Evolutionary conservation across 352 stramenopile genomes (phyloP).

Genomic region (Plasmopara halstedii): DNA sequence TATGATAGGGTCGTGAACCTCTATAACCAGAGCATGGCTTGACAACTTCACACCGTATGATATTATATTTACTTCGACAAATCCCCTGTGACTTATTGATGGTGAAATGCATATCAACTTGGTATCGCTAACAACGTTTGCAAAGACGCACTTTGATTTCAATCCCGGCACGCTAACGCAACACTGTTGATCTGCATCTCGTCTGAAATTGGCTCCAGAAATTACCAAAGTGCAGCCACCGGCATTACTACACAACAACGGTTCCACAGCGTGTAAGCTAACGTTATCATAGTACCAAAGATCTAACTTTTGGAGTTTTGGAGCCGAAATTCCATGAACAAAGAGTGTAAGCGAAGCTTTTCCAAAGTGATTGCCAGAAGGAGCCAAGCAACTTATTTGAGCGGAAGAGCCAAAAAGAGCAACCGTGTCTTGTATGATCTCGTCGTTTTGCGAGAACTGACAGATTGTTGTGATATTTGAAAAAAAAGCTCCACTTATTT

Average conservation of each 20-base stretch:
- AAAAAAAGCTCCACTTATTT: constrained; percentile 25
- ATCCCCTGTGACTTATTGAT: constrained; percentile 3
- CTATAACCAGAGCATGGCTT: constrained; percentile 9
- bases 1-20: constrained; percentile 22
- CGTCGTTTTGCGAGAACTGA: constrained; percentile 18
- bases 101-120: constrained; percentile 26
- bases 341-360: constrained; percentile 18
- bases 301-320: constrained; percentile 9
- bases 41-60: constrained; percentile 6
- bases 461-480: constrained; percentile 20
- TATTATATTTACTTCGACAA: constrained; percentile 17
- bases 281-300: constrained; percentile 31
- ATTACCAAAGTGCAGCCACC: constrained; percentile 18
- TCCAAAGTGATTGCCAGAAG: constrained; percentile 9
- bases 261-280: constrained; percentile 32
- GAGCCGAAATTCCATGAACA: constrained; percentile 18
- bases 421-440: background rate
- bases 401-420: constrained; percentile 17
- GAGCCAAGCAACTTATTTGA: constrained; percentile 16
- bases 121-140: constrained; percentile 28
- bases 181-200: constrained; percentile 33
- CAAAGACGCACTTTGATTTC: constrained; percentile 10
- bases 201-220: constrained; percentile 27
- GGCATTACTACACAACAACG: constrained; percentile 37
- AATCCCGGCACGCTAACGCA: constrained; percentile 28